Base-by-base conservation (phyloP, 1,284 basidiomycete genomes). In the Irpex rosettiformis region DNA sequence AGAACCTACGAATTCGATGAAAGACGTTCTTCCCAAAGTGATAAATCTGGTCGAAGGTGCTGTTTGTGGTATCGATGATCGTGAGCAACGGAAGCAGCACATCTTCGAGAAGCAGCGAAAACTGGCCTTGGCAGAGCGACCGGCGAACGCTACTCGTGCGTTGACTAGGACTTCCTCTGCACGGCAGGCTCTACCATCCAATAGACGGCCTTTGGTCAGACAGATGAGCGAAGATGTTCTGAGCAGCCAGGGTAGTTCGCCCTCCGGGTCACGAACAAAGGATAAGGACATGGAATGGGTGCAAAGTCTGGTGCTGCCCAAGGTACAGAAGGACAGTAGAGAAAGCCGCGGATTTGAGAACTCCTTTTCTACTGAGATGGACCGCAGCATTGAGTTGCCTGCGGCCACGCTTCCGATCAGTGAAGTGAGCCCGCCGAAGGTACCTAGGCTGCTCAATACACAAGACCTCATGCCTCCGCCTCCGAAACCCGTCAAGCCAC, bases 221-320 rank as follows among this genome's bases (percentile, higher is more conserved):
- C 48, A 27, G 6, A 16, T 51, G 48, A 51, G 48, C 48, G 48
- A 51, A 28, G 48, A 51, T 2, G 10, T 51, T 11, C 48, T 51
- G 48, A 22, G 18, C 25, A 51, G 22, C 48, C 10, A 16, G 22
- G 27, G 27, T 51, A n/a, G 10, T 5, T 24, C 48, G 10, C 33
- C 11, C 7, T 25, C 48, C 21, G 11, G 48, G 24, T 51, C 24
- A 11, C 21, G 27, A 16, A 11, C 13, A 11, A 24, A 28, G 24
- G 48, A 51, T 28, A 37, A 37, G 16, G 33, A 37, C 33, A 51
- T 22, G 48, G 48, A 51, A 28, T 51, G 48, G 48, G 48, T 51
- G 24, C 21, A 21, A 10, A 51, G 27, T 28, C 24, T 28, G 27
- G 8, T 11, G 21, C 48, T 8, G 24, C 22, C 24, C 48, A 51